Evolutionary conservation across 441 rosid genomes (phyloP).

Genomic region (Populus tomentosa): DNA sequence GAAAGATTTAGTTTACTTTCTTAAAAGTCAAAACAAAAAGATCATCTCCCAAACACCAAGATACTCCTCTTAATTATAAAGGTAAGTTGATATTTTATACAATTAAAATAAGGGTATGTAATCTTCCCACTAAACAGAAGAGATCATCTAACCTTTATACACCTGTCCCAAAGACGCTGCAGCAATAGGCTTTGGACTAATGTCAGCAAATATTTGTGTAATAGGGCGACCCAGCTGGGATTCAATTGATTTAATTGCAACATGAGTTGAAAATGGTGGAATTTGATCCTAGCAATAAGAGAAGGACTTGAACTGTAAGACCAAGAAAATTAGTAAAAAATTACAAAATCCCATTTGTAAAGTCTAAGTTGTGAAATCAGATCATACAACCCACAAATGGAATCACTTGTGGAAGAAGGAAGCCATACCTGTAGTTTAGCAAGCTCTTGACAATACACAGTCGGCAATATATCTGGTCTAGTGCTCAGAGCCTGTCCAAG

Average conservation of each 20-base stretch:
- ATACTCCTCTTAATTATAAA: background rate
- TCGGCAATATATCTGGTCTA: constrained; percentile 90
- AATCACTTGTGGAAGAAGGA: constrained; percentile 11
- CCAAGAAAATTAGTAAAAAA: constrained; percentile 11
- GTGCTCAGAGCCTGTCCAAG: constrained; percentile 99
- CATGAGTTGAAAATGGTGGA: constrained; percentile 79
- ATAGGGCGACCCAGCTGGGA: constrained; percentile 71
- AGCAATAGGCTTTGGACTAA: constrained; percentile 86
- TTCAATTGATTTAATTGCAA: constrained; percentile 83
- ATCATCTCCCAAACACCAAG: constrained; percentile 4
- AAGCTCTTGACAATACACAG: constrained; percentile 90
- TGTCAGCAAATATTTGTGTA: constrained; percentile 76
- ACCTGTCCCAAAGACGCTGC: constrained; percentile 99
- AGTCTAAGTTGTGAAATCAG: background rate
- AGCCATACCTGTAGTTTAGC: constrained; percentile 74
- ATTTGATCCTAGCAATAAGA: constrained; percentile 75
- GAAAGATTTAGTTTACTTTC: constrained; percentile 26
- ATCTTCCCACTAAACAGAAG: constrained; percentile 21
- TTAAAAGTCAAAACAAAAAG: background rate
- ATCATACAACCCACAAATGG: background rate
- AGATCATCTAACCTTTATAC: constrained; percentile 75
- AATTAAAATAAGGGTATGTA: background rate
- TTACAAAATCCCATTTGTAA: background rate
- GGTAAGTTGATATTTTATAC: background rate
- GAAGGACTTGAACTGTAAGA: constrained; percentile 17